phyloP scores from a whole-genome alignment of 352 stramenopile genomes.

The Phytophthora kernoviae region DNA sequence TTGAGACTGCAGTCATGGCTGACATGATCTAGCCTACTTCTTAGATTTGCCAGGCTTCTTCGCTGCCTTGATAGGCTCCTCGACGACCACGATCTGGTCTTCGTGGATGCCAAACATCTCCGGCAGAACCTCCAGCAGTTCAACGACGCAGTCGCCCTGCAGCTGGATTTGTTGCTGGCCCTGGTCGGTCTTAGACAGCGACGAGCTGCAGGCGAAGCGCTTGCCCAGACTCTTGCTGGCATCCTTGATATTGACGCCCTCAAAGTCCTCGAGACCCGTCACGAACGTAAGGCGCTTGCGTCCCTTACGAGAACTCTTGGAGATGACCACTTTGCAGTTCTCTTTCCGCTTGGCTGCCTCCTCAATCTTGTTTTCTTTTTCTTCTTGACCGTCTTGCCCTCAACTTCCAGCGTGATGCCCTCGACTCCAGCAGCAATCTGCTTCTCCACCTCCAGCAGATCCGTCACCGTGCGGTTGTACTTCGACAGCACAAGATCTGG shows the following conservation, averaged over 20 bases:
- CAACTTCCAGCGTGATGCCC: constrained; percentile 74
- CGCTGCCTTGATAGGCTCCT: constrained; percentile 65
- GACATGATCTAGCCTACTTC: constrained; percentile 1
- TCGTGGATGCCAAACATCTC: constrained; percentile 82
- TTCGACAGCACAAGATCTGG: constrained; percentile 78
- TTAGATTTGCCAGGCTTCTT: constrained; percentile 50
- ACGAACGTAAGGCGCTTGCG: constrained; percentile 85
- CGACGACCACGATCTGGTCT: constrained; percentile 71
- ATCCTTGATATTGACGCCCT: constrained; percentile 86
- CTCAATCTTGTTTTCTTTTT: constrained; percentile 86
- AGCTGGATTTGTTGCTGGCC: constrained; percentile 85
- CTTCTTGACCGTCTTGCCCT: constrained; percentile 78
- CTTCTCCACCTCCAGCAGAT: constrained; percentile 77
- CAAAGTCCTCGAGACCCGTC: constrained; percentile 81
- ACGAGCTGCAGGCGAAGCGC: constrained; percentile 83
- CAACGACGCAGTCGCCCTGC: constrained; percentile 77
- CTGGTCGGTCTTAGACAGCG: constrained; percentile 74
- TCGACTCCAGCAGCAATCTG: constrained; percentile 83
- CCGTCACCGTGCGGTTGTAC: constrained; percentile 83
- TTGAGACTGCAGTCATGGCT: neutral
- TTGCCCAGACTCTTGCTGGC: constrained; percentile 80
- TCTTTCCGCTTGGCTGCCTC: constrained; percentile 74
- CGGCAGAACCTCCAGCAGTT: constrained; percentile 74
- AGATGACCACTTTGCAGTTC: constrained; percentile 69
- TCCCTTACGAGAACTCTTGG: constrained; percentile 78